Percentiles rank a stretch among this genome's conserved stretches.
These are phyloP conservation scores for Rhynchosporium agropyri DNA, from an alignment of 2,329 filamentous ascomycete genomes.

Conservation along the genomic window DNA sequence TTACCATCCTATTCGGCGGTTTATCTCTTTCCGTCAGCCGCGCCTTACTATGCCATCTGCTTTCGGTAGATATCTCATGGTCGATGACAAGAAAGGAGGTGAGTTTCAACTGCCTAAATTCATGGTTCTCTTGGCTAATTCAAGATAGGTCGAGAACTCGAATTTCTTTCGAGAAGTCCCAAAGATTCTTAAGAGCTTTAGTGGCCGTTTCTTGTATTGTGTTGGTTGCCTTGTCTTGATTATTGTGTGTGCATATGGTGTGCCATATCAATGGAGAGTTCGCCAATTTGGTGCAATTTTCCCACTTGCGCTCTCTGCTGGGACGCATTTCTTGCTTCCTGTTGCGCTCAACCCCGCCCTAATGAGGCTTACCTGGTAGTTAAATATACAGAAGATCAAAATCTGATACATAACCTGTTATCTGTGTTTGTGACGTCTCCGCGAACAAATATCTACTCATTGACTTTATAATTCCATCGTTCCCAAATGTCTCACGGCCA, in stretches of 20 bases:
- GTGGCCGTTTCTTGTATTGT: slow-evolving; percentile 43
- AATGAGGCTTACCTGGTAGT: neutral
- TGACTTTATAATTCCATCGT: too few relatives aligned
- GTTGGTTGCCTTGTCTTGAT: slow-evolving; percentile 33
- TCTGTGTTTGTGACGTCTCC: too few relatives aligned
- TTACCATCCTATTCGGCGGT: slow-evolving; percentile 47
- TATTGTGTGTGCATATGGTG: slow-evolving; percentile 34
- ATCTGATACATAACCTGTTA: too few relatives aligned
- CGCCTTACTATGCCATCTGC: slow-evolving; percentile 46
- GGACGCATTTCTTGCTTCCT: slow-evolving; percentile 17
- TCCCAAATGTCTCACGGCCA: too few relatives aligned
- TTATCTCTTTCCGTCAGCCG: slow-evolving; percentile 46
- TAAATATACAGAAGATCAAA: too few relatives aligned
- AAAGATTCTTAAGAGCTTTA: slow-evolving; percentile 57
- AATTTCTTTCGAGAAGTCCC: slow-evolving; percentile 60
- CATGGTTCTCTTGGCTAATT: slow-evolving; percentile 57
- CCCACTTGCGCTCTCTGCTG: slow-evolving; percentile 50
- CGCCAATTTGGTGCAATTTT: slow-evolving; percentile 57
- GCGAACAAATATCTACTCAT: too few relatives aligned
- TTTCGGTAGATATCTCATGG: slow-evolving; percentile 29
- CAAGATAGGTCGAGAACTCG: slow-evolving; percentile 53
- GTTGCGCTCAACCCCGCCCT: neutral
- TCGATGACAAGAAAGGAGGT: neutral
- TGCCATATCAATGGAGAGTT: slow-evolving; percentile 55
- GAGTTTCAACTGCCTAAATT: slow-evolving; percentile 44